Evolutionary conservation across 139 green algal species (phyloP), one percentile per base, ranked within the genome.

Genomic region (Penium margaritaceum): DNA sequence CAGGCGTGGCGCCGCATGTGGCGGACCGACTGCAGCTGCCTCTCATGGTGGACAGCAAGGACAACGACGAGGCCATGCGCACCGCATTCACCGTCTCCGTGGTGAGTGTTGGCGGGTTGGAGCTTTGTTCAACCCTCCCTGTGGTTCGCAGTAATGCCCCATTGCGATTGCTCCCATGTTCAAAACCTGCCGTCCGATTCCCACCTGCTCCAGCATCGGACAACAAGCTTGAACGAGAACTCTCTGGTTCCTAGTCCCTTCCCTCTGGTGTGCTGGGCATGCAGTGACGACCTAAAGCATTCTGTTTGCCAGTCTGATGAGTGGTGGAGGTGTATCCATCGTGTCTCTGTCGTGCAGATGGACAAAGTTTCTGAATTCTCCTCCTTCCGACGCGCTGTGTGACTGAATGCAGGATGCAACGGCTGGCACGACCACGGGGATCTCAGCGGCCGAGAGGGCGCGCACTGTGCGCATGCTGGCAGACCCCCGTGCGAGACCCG

Each of bases 31-130:
- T 98, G 55, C 39, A 87, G n/a, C 78, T 98, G 33, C 92, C 94
- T 1, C 91, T 95, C 27, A 97, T 98, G 94, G 86, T 97, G 17
- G 34, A 47, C 36, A 81, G 79, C 24, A 90, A 94, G 39, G 66
- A 84, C 19, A 91, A 91, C 78, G 86, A 91, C 58, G 94, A 98
- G 58, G 78, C 86, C 19, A 94, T 96, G 90, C 87, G 85, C 75
- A 98, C 94, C 0, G 93, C 94, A 17, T 98, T 97, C 83, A 96
- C 94, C 0, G 80, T 97, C 24, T 92, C 68, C 14, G 68, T 76
- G 29, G 60, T 78, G 29, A 76, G 54, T 53, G 32, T 62, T 62
- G 9, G 35, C 61, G 21, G 12, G 37, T 34, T 12, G 55, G 9
- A 14, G 9, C 9, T 14, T 9, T 64, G 29, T 64, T 9, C 15